A percentile compares a stretch with the other conserved stretches of the same genome.
Evolutionary conservation across 192 early-diverging fungal species (phyloP).

Genomic region (Polychytrium aggregatum): DNA sequence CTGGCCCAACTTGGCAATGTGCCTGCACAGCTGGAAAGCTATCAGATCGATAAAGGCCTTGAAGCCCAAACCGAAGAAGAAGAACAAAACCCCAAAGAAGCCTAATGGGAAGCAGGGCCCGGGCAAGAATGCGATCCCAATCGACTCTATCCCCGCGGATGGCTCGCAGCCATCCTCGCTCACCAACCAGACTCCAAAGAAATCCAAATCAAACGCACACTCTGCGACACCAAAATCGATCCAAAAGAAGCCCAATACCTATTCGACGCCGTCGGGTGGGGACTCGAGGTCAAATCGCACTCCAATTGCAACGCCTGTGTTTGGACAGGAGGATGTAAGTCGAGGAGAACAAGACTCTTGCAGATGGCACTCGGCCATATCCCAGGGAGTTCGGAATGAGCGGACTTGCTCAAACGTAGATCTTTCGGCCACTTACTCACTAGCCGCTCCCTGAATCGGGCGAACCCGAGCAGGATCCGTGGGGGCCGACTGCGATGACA

Average conservation of each 20-base stretch:
- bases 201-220: not conserved
- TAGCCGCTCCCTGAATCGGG: too few species aligned
- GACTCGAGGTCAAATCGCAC: not conserved
- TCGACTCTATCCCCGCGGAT: not conserved
- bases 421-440: too few species aligned
- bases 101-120: conserved; percentile 1
- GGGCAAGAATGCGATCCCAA: too few species aligned
- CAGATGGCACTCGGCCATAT: too few species aligned
- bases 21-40: conserved; percentile 11
- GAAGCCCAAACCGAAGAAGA: not conserved
- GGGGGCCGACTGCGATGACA: not conserved
- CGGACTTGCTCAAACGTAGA: too few species aligned
- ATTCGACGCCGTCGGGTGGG: not conserved
- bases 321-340: too few species aligned
- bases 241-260: not conserved
- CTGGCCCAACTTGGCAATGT: not conserved
- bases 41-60: conserved; percentile 4
- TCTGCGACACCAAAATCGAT: too few species aligned
- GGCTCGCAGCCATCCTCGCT: not conserved
- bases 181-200: not conserved
- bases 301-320: too few species aligned
- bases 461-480: not conserved
- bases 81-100: not conserved
- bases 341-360: too few species aligned
- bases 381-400: too few species aligned